These are phyloP conservation scores for Rhododendron henanense DNA, from an alignment of 148 eudicot species.

Conservation along the genomic window DNA sequence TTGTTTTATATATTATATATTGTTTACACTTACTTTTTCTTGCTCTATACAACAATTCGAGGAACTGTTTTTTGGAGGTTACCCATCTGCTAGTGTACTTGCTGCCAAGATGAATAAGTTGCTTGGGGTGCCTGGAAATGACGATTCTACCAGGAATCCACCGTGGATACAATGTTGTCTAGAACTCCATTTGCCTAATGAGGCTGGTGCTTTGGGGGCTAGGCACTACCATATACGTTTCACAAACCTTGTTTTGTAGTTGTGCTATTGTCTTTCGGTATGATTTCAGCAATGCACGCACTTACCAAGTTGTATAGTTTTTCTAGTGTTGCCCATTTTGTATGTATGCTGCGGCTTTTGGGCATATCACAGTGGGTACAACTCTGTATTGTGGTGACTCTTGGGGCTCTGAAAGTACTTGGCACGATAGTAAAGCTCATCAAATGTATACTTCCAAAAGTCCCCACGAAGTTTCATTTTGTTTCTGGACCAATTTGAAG, in stretches of 20 bases:
- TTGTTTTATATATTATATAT: background rate
- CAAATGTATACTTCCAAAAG: background rate
- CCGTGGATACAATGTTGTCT: constrained; percentile 14
- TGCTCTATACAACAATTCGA: background rate
- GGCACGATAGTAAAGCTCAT: background rate
- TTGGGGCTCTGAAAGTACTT: background rate
- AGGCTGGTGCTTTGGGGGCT: background rate
- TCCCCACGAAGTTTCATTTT: background rate
- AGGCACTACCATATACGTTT: constrained; percentile 5
- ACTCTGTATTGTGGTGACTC: background rate
- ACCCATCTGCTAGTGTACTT: background rate
- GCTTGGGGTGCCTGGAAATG: constrained; percentile 6
- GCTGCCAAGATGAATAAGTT: constrained; percentile 8
- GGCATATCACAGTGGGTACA: background rate
- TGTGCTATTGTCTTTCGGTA: background rate
- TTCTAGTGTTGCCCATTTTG: background rate
- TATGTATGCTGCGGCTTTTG: background rate
- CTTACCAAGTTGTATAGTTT: background rate
- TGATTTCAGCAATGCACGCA: background rate
- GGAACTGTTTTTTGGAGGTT: constrained; percentile 13
- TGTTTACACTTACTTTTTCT: background rate
- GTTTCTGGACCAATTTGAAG: background rate
- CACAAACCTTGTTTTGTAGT: constrained; percentile 3
- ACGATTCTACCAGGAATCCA: constrained; percentile 3
- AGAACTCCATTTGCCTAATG: background rate